phyloP scores from a whole-genome alignment of 257 asterid species.

The Ajuga chamaepitys region DNA sequence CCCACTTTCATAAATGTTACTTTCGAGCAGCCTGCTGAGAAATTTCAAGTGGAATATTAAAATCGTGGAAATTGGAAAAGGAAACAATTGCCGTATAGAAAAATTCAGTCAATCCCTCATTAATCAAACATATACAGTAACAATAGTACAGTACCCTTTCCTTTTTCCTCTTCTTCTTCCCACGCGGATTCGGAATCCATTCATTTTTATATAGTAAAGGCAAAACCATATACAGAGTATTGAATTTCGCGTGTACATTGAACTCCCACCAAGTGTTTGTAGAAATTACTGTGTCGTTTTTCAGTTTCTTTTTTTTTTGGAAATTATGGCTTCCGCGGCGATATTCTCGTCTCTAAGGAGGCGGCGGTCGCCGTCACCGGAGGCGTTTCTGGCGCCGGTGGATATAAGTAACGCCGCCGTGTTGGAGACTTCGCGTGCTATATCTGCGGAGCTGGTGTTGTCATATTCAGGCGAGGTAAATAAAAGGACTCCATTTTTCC shows the following conservation, averaged over 20 bases:
- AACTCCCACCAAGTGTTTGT: not conserved
- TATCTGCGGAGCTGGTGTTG: slow-evolving; percentile 48
- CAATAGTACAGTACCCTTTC: not conserved
- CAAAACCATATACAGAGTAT: not conserved
- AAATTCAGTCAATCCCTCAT: slow-evolving; percentile 27
- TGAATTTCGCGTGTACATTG: too few species aligned
- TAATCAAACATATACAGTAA: slow-evolving; percentile 13
- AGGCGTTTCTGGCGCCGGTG: slow-evolving; percentile 75
- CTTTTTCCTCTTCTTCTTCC: slow-evolving; percentile 11
- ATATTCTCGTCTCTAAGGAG: slow-evolving; percentile 80
- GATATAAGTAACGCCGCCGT: slow-evolving; percentile 54
- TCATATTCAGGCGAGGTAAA: slow-evolving; percentile 32
- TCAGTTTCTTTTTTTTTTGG: too few species aligned
- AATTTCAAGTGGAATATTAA: slow-evolving; percentile 20
- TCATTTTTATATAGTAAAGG: too few species aligned
- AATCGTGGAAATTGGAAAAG: not conserved
- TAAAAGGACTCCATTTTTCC: slow-evolving; percentile 36
- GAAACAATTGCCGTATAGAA: slow-evolving; percentile 4
- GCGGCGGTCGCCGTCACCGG: slow-evolving; percentile 76
- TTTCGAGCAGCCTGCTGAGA: slow-evolving; percentile 40
- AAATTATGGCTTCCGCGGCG: slow-evolving; percentile 74
- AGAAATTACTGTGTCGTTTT: too few species aligned
- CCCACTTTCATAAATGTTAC: slow-evolving; percentile 23
- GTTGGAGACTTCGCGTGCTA: slow-evolving; percentile 40
- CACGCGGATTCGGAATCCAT: slow-evolving; percentile 56